Conservation (phyloP, 1,284 basidiomycete species). For the Ustilago sp. region DNA sequence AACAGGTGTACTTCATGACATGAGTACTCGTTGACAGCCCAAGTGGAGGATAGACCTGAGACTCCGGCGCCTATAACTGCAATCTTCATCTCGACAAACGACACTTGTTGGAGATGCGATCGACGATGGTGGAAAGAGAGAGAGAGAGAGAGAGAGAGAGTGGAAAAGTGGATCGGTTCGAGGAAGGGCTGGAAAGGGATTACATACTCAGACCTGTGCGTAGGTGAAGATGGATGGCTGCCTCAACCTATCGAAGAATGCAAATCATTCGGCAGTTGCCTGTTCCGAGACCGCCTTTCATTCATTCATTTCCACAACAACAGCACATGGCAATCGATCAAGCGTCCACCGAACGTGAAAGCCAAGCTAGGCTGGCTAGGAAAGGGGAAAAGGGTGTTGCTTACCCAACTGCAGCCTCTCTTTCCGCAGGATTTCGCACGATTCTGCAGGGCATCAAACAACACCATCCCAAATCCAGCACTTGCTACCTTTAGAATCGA, state of each 20-base stretch:
- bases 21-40: conserved; percentile 84
- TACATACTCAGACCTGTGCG: neutral
- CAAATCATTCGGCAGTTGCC: neutral
- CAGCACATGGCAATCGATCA: neutral
- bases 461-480: neutral
- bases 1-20: conserved; percentile 83
- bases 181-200: neutral
- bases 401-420: neutral
- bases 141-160: neutral
- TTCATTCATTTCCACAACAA: neutral
- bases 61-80: conserved; percentile 84
- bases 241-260: conserved; percentile 1
- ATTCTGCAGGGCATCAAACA: neutral
- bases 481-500: neutral
- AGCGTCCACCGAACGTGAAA: neutral
- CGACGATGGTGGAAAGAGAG: neutral
- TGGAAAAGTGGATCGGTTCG: neutral
- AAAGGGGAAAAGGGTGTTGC: neutral
- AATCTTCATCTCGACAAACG: conserved; percentile 66
- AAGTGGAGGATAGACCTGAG: conserved; percentile 81
- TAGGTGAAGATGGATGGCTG: conserved; percentile 6
- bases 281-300: neutral
- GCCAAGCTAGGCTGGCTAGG: neutral
- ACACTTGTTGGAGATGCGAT: neutral
- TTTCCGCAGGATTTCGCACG: neutral